A percentile compares a stretch with the other conserved stretches of the same genome.
Evolutionary conservation across 306 rosid genomes (phyloP).

Genomic region (Quercus dentata): DNA sequence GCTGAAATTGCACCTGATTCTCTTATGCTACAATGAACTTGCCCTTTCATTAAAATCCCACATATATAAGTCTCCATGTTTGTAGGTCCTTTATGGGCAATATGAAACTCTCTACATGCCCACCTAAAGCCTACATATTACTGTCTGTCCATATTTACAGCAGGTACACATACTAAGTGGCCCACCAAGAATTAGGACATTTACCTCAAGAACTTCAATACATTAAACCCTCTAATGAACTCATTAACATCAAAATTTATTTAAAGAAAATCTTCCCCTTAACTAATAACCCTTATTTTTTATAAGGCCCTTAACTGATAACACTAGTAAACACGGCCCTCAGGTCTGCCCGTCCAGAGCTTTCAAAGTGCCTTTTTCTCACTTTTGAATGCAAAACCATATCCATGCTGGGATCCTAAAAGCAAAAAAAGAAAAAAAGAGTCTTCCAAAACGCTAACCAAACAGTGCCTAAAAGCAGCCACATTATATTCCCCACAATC

Average conservation of each 20-base stretch:
- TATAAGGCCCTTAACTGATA: too few species aligned
- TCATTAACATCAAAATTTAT: conserved; percentile 3
- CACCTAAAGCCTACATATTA: conserved; percentile 66
- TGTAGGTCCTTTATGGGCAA: conserved; percentile 61
- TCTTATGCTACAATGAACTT: background rate
- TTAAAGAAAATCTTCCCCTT: background rate
- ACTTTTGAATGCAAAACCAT: background rate
- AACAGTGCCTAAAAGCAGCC: conserved; percentile 9
- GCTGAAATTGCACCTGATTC: background rate
- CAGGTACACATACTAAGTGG: conserved; percentile 60
- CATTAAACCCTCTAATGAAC: background rate
- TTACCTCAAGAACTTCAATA: background rate
- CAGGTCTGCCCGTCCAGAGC: background rate
- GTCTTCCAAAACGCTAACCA: background rate
- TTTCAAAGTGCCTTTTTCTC: background rate
- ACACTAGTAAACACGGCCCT: too few species aligned
- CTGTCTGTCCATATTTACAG: conserved; percentile 76
- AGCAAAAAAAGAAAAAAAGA: background rate
- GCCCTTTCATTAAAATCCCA: conserved; percentile 8
- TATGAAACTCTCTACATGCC: conserved; percentile 40
- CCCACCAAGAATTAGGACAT: conserved; percentile 94
- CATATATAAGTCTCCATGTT: conserved; percentile 17
- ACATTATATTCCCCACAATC: background rate
- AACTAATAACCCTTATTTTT: background rate
- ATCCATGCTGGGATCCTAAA: background rate